These are phyloP conservation scores for Boletales sp. DNA, from an alignment of 768 basidiomycete genomes.

Conservation along the genomic window DNA sequence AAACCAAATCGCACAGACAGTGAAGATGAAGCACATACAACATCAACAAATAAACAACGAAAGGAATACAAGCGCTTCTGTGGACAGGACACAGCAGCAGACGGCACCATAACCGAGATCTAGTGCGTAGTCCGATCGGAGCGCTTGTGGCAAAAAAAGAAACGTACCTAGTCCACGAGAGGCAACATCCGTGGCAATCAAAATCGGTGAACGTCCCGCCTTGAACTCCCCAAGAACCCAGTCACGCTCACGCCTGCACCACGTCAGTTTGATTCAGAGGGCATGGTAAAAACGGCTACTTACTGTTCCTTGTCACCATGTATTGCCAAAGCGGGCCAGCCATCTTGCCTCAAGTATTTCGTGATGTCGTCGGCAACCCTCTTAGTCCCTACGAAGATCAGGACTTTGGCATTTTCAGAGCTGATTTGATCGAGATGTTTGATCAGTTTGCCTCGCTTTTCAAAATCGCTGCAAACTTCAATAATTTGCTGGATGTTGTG, in stretches of 20 bases:
- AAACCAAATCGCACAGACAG: constrained; percentile 14
- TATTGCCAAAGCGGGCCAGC: constrained; percentile 99
- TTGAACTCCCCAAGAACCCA: constrained; percentile 99
- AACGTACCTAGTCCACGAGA: constrained; percentile 99
- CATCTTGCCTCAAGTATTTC: constrained; percentile 95
- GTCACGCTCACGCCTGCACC: constrained; percentile 86
- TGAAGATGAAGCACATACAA: constrained; percentile 29
- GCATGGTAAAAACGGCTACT: constrained; percentile 26
- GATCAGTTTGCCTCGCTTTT: constrained; percentile 94
- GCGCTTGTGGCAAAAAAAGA: constrained; percentile 35
- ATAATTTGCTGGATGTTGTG: constrained; percentile 96
- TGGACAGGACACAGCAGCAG: constrained; percentile 25
- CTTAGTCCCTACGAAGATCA: constrained; percentile 98
- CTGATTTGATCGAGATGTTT: constrained; percentile 97
- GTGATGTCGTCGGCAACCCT: constrained; percentile 98
- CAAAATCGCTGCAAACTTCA: constrained; percentile 95
- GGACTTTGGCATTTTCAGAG: constrained; percentile 94
- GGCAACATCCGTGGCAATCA: constrained; percentile 98
- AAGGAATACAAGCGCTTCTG: constrained; percentile 31
- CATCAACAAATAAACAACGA: constrained; percentile 29
- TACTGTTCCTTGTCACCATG: constrained; percentile 99
- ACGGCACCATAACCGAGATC: constrained; percentile 15
- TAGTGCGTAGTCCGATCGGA: constrained; percentile 26
- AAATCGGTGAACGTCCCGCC: constrained; percentile 92
- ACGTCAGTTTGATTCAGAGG: constrained; percentile 1